These are phyloP conservation scores for Bathelium albidoporum DNA, from an alignment of 495 filamentous ascomycete genomes.

Conservation along the genomic window DNA sequence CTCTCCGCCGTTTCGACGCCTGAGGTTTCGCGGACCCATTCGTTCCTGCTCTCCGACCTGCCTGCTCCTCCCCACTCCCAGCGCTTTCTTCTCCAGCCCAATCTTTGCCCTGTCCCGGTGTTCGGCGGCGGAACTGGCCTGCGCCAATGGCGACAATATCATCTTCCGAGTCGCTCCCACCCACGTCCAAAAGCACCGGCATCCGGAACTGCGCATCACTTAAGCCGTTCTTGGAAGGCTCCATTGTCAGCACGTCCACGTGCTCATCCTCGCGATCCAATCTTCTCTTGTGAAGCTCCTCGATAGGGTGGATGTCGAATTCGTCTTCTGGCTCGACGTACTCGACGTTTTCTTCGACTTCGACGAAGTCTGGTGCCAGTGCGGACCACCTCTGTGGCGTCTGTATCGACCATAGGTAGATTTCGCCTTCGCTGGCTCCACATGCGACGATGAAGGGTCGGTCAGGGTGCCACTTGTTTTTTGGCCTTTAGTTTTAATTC, in stretches of 20 bases:
- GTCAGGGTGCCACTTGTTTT: conserved; percentile 68
- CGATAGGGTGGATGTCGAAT: conserved; percentile 92
- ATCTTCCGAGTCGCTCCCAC: conserved; percentile 69
- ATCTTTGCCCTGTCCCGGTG: conserved; percentile 47
- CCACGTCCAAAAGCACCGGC: conserved; percentile 77
- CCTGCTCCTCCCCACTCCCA: conserved; percentile 36
- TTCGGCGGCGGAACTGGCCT: conserved; percentile 72
- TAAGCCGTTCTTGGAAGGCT: conserved; percentile 50
- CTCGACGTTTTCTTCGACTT: conserved; percentile 96
- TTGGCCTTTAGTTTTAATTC: too few species aligned
- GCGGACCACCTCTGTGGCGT: conserved; percentile 94
- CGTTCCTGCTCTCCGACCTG: conserved; percentile 17
- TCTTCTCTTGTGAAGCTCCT: conserved; percentile 84
- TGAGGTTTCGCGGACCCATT: conserved; percentile 25
- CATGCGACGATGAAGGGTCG: conserved; percentile 81
- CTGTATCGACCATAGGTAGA: conserved; percentile 89
- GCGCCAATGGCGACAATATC: conserved; percentile 78
- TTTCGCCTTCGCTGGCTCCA: conserved; percentile 76
- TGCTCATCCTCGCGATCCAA: conserved; percentile 82
- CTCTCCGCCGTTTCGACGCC: not conserved
- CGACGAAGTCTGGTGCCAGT: conserved; percentile 88
- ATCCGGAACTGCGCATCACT: conserved; percentile 63
- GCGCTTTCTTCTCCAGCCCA: conserved; percentile 42
- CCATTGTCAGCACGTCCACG: conserved; percentile 74
- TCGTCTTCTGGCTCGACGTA: conserved; percentile 94